Percentiles rank a stretch among this genome's conserved stretches.
These are phyloP conservation scores for Beauveria sp. DNA, from an alignment of 2,329 filamentous ascomycete genomes.

Conservation along the genomic window DNA sequence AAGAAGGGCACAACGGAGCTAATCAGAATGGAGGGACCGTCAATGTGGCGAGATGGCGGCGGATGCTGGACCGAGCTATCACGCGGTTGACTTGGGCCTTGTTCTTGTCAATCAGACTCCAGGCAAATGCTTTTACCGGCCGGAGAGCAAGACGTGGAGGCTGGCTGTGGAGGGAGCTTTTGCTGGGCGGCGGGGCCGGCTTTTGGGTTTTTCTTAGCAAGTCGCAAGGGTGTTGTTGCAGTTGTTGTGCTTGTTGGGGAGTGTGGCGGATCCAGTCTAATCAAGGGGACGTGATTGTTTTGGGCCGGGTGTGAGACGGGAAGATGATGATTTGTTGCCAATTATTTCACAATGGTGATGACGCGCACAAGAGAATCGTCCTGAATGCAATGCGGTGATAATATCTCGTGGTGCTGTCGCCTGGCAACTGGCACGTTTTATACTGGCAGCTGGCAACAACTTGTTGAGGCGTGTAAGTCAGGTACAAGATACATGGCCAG, in stretches of 20 bases:
- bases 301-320: not conserved
- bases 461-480: conserved; percentile 5
- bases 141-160: not conserved
- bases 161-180: not conserved
- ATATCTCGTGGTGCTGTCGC: not conserved
- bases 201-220: not conserved
- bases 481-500: not conserved
- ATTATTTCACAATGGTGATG: not conserved
- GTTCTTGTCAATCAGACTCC: not conserved
- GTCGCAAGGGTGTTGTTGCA: not conserved
- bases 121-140: not conserved
- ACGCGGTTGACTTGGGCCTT: not conserved
- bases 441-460: not conserved
- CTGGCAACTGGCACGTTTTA: not conserved
- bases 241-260: not conserved
- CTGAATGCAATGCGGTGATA: not conserved
- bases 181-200: conserved; percentile 1
- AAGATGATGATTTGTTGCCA: no score
- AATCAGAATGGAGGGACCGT: not conserved
- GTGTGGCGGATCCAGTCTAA: not conserved
- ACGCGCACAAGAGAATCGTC: not conserved
- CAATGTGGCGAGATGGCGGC: not conserved
- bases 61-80: conserved; percentile 2
- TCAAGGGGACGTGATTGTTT: not conserved
- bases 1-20: not conserved